Conservation (phyloP, 371 early-diverging fungal genomes). For the Mortierella sp. region DNA sequence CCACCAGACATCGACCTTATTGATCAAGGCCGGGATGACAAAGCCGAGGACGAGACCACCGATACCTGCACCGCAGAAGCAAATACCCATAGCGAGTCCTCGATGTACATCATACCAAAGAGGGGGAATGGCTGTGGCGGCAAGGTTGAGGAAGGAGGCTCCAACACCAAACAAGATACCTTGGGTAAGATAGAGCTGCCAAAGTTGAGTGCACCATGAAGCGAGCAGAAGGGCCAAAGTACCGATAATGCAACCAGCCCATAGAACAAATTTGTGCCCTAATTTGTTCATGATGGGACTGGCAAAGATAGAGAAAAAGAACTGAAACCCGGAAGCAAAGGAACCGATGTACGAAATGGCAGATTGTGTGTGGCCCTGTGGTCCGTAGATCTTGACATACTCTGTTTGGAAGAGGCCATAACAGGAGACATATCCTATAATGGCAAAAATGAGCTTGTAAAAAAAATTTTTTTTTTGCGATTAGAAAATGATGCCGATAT, state of each 20-base stretch:
- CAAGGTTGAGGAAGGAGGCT: conserved; percentile 74
- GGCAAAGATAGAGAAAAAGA: conserved; percentile 56
- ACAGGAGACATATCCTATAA: conserved; percentile 52
- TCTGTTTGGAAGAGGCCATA: conserved; percentile 52
- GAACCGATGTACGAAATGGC: conserved; percentile 44
- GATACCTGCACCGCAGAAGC: conserved; percentile 76
- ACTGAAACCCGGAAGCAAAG: conserved; percentile 51
- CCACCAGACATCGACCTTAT: conserved; percentile 69
- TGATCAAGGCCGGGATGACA: conserved; percentile 64
- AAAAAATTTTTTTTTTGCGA: not conserved
- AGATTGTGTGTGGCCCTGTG: conserved; percentile 25
- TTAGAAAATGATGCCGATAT: too few species aligned
- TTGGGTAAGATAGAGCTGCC: conserved; percentile 79
- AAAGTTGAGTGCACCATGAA: conserved; percentile 70
- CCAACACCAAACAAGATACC: conserved; percentile 80
- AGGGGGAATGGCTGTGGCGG: conserved; percentile 73
- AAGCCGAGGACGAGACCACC: conserved; percentile 76
- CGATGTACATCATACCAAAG: conserved; percentile 80
- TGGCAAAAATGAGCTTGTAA: conserved; percentile 41
- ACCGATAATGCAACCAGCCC: conserved; percentile 63
- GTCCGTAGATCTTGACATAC: conserved; percentile 35
- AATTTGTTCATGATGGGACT: conserved; percentile 64
- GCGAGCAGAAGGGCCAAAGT: conserved; percentile 72
- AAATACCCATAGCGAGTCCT: conserved; percentile 80
- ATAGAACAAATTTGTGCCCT: conserved; percentile 68